These are phyloP conservation scores for Calocybe gangraenosa DNA, from an alignment of 768 basidiomycete genomes.

Conservation along the genomic window DNA sequence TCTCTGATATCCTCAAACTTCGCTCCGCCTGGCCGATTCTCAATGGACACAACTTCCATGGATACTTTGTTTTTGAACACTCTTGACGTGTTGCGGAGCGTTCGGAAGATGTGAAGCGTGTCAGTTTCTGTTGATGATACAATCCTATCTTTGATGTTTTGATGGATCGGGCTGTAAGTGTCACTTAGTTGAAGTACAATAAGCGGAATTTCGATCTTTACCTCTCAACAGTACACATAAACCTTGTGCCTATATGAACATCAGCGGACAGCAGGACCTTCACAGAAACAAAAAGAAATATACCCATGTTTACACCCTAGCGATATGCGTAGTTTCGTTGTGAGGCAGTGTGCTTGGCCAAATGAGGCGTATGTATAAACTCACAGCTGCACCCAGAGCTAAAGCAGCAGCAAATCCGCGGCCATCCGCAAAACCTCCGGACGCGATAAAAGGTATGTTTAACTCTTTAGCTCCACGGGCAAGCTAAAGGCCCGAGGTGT, in stretches of 20 bases:
- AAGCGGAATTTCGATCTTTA: slow-evolving; percentile 21
- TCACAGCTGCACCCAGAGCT: slow-evolving; percentile 74
- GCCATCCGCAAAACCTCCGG: slow-evolving; percentile 86
- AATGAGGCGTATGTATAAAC: no score
- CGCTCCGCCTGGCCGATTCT: slow-evolving; percentile 76
- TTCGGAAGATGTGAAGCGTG: slow-evolving; percentile 89
- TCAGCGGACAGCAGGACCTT: slow-evolving; percentile 7
- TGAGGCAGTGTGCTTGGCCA: no score
- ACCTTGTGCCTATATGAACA: slow-evolving; percentile 59
- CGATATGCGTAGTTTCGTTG: neutral
- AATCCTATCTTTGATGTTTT: slow-evolving; percentile 88
- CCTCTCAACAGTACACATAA: slow-evolving; percentile 91
- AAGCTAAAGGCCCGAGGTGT: slow-evolving; percentile 40
- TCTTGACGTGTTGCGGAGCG: slow-evolving; percentile 77
- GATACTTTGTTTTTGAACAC: slow-evolving; percentile 85
- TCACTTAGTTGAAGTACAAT: neutral
- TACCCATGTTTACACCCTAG: slow-evolving; percentile 86
- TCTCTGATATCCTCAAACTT: slow-evolving; percentile 84
- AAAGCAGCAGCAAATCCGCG: slow-evolving; percentile 81
- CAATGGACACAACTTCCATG: slow-evolving; percentile 79
- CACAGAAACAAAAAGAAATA: slow-evolving; percentile 16
- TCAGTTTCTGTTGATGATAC: slow-evolving; percentile 79
- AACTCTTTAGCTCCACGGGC: slow-evolving; percentile 85
- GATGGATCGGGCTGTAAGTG: slow-evolving; percentile 66
- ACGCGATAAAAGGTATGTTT: slow-evolving; percentile 82